Conservation (phyloP, 768 basidiomycete species). For the Russula brevipes region DNA sequence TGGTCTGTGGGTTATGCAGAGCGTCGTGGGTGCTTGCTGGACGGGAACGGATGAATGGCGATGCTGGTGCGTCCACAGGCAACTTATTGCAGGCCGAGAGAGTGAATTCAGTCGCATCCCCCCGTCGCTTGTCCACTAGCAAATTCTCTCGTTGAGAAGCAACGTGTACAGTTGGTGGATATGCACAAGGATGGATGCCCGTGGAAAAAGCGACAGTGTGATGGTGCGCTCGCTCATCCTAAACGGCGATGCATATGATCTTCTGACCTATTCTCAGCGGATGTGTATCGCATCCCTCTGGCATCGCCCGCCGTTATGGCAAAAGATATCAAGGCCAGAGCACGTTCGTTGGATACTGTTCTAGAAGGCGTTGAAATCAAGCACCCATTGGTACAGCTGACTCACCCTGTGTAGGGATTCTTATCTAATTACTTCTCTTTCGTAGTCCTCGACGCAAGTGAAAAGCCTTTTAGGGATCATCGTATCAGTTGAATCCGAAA, state of each 20-base stretch:
- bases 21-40: constrained; percentile 70
- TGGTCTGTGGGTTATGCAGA: constrained; percentile 67
- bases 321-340: constrained; percentile 52
- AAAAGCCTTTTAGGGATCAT: constrained; percentile 48
- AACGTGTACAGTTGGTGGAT: constrained; percentile 56
- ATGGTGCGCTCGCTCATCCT: constrained; percentile 45
- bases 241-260: background rate
- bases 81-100: background rate
- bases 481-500: constrained; percentile 26
- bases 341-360: constrained; percentile 47
- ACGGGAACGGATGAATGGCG: constrained; percentile 64
- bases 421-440: constrained; percentile 10
- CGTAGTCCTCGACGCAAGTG: constrained; percentile 55
- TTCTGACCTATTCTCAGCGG: constrained; percentile 6
- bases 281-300: constrained; percentile 51
- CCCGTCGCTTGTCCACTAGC: constrained; percentile 38
- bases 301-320: constrained; percentile 60
- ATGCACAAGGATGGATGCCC: constrained; percentile 80
- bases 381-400: constrained; percentile 62
- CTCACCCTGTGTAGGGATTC: background rate
- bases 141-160: constrained; percentile 67
- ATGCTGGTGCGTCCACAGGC: constrained; percentile 61
- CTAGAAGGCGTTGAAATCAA: constrained; percentile 53
- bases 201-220: constrained; percentile 78
- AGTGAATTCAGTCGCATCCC: background rate